Evolutionary conservation across 2,329 filamentous ascomycete genomes (phyloP), one percentile per base, ranked within the genome.

Genomic region (Colletotrichum liriopes): DNA sequence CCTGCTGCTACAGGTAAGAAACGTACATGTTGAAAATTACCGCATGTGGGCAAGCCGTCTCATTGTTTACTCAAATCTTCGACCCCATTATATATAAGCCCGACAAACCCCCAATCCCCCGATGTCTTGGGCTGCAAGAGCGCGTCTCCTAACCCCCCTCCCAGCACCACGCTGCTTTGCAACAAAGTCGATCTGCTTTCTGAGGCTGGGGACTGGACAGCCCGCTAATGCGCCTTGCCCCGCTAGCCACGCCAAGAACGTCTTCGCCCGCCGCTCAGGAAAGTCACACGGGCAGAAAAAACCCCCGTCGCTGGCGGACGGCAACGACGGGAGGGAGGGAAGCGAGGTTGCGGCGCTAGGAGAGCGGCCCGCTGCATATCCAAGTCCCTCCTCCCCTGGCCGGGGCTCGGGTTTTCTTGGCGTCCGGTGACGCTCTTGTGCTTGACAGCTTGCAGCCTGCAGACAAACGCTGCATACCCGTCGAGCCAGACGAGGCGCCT

Each of bases 341-440:
- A 37, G 14, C 9, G n/a, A 61, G 5, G 9, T 43, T 49, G 32
- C 43, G 35, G 20, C 43, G 32, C 59, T 51, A 62, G 35, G 43
- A 39, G 32, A 23, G 59, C 59, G 43, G 59, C 59, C 59, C 59
- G 59, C 45, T 51, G 41, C 45, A 6, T 6, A 3, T 18, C 12
- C 20, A 12, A 8, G 8, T 20, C 32, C 35, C 29, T 32, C 35
- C 29, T 32, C 12, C 52, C 18, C 52, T 32, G 51, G 18, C 51
- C 26, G 41, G 23, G 58, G 29, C 41, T 37, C 59, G 18, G 59
- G 51, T 26, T 20, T 37, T 39, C 59, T 62, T 62, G 45, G 59
- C 59, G 8, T 62, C 45, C 32, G 45, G n/a, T 62, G 45, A 26
- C 8, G 23, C 23, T 26, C 12, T 62, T 29, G n/a, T n/a, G 3